Percentiles rank a stretch among this genome's conserved stretches.
Evolutionary conservation across 805 yeast genomes (phyloP).

Genomic region (Lipomyces orientalis): DNA sequence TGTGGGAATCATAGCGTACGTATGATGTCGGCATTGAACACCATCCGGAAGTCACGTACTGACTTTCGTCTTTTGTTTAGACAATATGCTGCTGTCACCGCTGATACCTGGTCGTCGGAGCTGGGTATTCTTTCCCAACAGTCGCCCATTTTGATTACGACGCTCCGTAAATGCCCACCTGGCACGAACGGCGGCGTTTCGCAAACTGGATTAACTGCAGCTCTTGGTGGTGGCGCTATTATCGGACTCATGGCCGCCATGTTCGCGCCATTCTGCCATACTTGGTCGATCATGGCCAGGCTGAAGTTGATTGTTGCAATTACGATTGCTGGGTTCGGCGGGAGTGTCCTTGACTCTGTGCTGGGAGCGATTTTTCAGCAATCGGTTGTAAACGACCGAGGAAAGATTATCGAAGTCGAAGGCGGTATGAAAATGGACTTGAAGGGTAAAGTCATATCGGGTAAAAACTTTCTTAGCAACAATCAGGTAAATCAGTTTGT

Average conservation of each 20-base stretch:
- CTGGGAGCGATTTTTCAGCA: constrained; percentile 52
- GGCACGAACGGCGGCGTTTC: constrained; percentile 58
- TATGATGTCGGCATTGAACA: neutral
- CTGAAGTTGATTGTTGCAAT: constrained; percentile 42
- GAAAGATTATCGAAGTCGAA: constrained; percentile 48
- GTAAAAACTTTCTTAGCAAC: constrained; percentile 49
- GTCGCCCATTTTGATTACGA: constrained; percentile 51
- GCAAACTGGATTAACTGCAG: constrained; percentile 48
- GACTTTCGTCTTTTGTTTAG: constrained; percentile 8
- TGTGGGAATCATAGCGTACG: constrained; percentile 43
- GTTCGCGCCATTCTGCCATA: constrained; percentile 38
- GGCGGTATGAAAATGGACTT: constrained; percentile 40
- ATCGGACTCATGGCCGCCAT: constrained; percentile 45
- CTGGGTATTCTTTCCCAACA: constrained; percentile 51
- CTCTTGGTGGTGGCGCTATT: constrained; percentile 47
- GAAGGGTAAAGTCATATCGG: constrained; percentile 44
- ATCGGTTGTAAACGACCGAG: constrained; percentile 47
- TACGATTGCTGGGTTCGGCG: constrained; percentile 47
- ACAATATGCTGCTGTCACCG: constrained; percentile 53
- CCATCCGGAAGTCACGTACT: neutral
- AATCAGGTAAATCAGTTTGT: constrained; percentile 41
- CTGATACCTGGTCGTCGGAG: constrained; percentile 58
- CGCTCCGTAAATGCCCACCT: constrained; percentile 50
- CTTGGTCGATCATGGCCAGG: constrained; percentile 31
- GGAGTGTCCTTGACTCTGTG: constrained; percentile 51